phyloP scores from a whole-genome alignment of 352 stramenopile genomes.

The Pythium volutum region DNA sequence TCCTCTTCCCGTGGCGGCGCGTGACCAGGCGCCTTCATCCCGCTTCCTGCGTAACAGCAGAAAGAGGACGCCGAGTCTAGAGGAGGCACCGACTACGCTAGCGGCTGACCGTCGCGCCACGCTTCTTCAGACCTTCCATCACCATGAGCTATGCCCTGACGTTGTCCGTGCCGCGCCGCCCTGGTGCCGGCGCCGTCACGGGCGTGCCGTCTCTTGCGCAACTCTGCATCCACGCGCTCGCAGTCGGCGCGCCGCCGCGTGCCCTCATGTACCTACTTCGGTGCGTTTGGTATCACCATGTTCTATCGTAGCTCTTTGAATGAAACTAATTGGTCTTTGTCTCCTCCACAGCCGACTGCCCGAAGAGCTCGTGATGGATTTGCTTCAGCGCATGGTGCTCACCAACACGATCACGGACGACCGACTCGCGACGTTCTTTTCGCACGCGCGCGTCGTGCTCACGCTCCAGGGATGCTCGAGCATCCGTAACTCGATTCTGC shows the following conservation, averaged over 20 bases:
- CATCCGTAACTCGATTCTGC: conserved; percentile 86
- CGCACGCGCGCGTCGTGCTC: conserved; percentile 67
- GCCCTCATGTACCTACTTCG: conserved; percentile 56
- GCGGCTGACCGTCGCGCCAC: not conserved
- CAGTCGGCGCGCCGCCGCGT: conserved; percentile 46
- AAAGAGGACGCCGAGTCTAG: not conserved
- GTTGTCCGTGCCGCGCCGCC: not conserved
- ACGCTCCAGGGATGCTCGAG: conserved; percentile 63
- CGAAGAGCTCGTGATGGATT: conserved; percentile 75
- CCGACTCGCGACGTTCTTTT: conserved; percentile 80
- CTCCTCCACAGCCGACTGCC: conserved; percentile 49
- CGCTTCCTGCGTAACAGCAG: not conserved
- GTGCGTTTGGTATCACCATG: conserved; percentile 37
- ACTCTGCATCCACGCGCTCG: conserved; percentile 62
- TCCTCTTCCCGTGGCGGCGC: not conserved
- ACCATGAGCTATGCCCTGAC: conserved; percentile 7
- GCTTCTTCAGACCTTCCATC: not conserved
- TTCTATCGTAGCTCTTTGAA: not conserved
- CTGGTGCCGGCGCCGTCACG: conserved; percentile 4
- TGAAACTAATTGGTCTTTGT: not conserved
- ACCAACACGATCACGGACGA: conserved; percentile 79
- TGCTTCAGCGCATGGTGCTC: conserved; percentile 69
- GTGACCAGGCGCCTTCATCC: not conserved
- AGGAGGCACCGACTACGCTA: not conserved
- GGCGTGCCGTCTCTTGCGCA: conserved; percentile 48